Evolutionary conservation across 176 grass and related monocot species (phyloP).

Genomic region (Oryza australiensis): DNA sequence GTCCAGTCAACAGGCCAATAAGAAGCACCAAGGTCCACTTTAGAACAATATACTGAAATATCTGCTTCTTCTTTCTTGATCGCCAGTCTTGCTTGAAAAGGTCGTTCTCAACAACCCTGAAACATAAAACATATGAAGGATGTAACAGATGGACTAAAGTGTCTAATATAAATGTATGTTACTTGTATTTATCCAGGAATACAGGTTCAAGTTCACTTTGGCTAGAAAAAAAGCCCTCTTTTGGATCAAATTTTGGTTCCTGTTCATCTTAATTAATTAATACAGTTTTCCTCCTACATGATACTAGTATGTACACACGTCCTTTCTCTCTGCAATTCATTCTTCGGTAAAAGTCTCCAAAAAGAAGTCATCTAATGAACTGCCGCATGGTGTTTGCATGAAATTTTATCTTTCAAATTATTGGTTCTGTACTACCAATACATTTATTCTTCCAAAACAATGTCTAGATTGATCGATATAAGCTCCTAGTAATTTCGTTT

Average conservation of each 20-base stretch:
- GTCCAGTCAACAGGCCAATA: slow-evolving; percentile 67
- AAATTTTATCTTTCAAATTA: background rate
- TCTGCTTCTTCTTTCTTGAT: slow-evolving; percentile 69
- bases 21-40: slow-evolving; percentile 88
- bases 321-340: background rate
- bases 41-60: slow-evolving; percentile 84
- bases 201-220: background rate
- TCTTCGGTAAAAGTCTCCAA: background rate
- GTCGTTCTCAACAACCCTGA: slow-evolving; percentile 90
- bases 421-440: background rate
- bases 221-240: background rate
- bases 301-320: background rate
- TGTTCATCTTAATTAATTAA: background rate
- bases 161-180: background rate
- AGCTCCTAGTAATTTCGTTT: background rate
- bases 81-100: slow-evolving; percentile 94
- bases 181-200: background rate
- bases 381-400: background rate
- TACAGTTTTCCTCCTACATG: background rate
- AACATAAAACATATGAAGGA: slow-evolving; percentile 1
- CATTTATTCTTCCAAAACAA: background rate
- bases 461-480: background rate
- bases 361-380: background rate
- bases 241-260: background rate
- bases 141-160: background rate